A percentile compares a stretch with the other conserved stretches of the same genome.
phyloP scores from a whole-genome alignment of 768 basidiomycete species.

The Pilatotrama ljubarskyi region DNA sequence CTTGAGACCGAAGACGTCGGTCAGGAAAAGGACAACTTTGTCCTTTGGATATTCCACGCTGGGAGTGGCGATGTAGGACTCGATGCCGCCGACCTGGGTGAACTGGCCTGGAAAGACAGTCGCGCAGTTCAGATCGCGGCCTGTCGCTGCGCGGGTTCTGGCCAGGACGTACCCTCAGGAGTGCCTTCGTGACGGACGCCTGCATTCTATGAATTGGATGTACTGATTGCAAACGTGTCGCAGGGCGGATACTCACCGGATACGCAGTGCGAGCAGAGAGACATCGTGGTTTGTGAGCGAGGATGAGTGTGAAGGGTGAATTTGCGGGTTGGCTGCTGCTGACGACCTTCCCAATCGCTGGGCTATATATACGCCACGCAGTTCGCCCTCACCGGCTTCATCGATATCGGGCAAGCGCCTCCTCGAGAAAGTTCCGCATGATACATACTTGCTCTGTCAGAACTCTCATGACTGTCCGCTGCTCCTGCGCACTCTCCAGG shows the following conservation, averaged over 20 bases:
- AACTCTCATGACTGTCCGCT: not conserved
- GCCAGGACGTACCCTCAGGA: slow-evolving; percentile 36
- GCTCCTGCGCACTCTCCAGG: not conserved
- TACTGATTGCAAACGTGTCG: too few relatives aligned
- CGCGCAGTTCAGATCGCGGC: slow-evolving; percentile 38
- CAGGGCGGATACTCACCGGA: slow-evolving; percentile 40
- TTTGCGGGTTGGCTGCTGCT: not conserved
- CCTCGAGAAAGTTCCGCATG: slow-evolving; percentile 1
- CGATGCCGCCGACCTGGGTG: slow-evolving; percentile 39
- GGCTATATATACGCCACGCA: slow-evolving; percentile 11
- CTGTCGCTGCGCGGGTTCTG: slow-evolving; percentile 40
- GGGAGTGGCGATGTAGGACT: slow-evolving; percentile 45
- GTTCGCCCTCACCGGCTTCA: not conserved
- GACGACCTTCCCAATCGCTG: not conserved
- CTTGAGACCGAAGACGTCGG: slow-evolving; percentile 36
- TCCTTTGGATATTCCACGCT: slow-evolving; percentile 35
- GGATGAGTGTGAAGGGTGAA: not conserved
- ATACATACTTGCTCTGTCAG: slow-evolving; percentile 6
- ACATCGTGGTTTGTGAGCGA: slow-evolving; percentile 36
- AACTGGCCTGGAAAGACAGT: slow-evolving; percentile 32
- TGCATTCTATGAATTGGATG: not conserved
- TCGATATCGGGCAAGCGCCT: slow-evolving; percentile 6
- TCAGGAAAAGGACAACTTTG: slow-evolving; percentile 40
- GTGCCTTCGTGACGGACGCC: slow-evolving; percentile 39
- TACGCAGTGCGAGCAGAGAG: slow-evolving; percentile 57